Conservation (phyloP, 2,329 filamentous ascomycete genomes). For the Graphiopsis chlorocephala region DNA sequence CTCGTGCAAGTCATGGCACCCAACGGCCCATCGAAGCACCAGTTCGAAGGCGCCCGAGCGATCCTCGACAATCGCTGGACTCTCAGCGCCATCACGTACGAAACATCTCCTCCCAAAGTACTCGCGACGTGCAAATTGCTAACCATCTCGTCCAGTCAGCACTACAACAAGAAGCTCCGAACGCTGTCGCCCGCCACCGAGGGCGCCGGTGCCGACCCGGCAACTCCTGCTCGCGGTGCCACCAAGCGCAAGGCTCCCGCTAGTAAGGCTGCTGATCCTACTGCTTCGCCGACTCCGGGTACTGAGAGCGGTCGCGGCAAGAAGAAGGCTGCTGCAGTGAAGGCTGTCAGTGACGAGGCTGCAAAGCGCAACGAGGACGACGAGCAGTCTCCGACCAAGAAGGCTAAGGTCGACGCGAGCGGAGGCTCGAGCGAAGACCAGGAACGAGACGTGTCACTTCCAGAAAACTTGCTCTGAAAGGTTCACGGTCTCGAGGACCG, state of each 20-base stretch:
- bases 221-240: not conserved
- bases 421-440: not conserved
- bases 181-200: not conserved
- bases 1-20: conserved; percentile 12
- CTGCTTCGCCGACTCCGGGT: not conserved
- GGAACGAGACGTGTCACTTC: not conserved
- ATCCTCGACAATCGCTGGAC: conserved; percentile 7
- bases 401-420: not conserved
- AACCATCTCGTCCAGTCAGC: not conserved
- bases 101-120: not conserved
- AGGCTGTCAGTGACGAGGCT: not conserved
- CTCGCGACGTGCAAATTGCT: not conserved
- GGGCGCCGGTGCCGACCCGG: not conserved
- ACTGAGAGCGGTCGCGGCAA: not conserved
- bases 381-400: not conserved
- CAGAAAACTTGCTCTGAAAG: not conserved
- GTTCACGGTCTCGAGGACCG: too few species aligned
- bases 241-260: conserved; percentile 1
- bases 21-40: conserved; percentile 7
- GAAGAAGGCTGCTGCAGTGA: conserved; percentile 1
- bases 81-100: conserved; percentile 6
- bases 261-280: not conserved
- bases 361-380: not conserved
- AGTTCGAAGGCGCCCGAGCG: conserved; percentile 1
- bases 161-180: conserved; percentile 16